Conservation (phyloP, 2,329 filamentous ascomycete genomes). For the Ramichloridium luteum region DNA sequence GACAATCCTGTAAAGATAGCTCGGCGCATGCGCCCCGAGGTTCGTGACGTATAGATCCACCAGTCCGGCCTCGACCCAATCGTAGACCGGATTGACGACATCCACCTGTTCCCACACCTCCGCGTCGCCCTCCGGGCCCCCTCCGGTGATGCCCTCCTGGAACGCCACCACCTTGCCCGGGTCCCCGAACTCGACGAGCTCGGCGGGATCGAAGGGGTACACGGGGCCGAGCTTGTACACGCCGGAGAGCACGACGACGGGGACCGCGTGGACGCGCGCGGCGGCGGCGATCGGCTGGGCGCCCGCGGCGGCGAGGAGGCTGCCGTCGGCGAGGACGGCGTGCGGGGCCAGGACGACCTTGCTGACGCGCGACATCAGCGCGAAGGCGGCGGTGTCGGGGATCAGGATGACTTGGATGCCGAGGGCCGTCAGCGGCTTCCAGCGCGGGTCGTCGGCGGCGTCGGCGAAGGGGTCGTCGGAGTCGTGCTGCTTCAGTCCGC, state of each 20-base stretch:
- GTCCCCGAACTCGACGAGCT: conserved; percentile 76
- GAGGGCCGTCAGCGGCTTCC: conserved; percentile 63
- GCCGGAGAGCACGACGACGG: conserved; percentile 78
- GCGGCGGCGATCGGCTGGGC: conserved; percentile 72
- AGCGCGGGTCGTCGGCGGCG: conserved; percentile 37
- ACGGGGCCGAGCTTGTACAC: conserved; percentile 91
- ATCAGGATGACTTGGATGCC: conserved; percentile 77
- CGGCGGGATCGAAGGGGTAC: conserved; percentile 70
- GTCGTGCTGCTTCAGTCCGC: conserved; percentile 32
- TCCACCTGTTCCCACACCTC: conserved; percentile 65
- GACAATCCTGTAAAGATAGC: conserved; percentile 61
- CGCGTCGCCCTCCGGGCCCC: background rate
- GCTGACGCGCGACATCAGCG: conserved; percentile 88
- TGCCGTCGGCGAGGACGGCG: conserved; percentile 78
- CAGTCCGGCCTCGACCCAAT: conserved; percentile 66
- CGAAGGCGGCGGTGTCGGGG: conserved; percentile 73
- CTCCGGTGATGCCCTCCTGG: conserved; percentile 67
- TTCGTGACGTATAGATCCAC: conserved; percentile 81
- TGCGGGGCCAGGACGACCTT: conserved; percentile 88
- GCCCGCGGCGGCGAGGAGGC: conserved; percentile 73
- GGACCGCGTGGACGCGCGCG: conserved; percentile 67
- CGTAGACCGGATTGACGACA: conserved; percentile 66
- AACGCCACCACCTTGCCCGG: conserved; percentile 65
- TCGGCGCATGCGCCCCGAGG: conserved; percentile 57
- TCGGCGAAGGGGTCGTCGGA: conserved; percentile 31